These are phyloP conservation scores for Mortierella sp. DNA, from an alignment of 371 early-diverging fungal genomes.

Conservation along the genomic window DNA sequence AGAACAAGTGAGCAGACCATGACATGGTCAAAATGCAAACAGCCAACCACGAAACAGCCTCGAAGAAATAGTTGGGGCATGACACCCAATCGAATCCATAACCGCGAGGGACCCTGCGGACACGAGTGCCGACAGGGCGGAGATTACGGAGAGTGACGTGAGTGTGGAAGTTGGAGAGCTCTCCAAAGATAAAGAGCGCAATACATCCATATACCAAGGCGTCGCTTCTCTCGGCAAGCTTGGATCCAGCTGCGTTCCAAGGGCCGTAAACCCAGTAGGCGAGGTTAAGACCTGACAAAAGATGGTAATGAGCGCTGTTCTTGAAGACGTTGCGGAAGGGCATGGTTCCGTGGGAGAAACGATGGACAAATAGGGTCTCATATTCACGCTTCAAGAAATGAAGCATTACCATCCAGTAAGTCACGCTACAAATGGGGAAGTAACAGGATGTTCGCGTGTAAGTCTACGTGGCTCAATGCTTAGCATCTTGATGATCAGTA, in stretches of 20 bases:
- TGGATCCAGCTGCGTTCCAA: constrained; percentile 69
- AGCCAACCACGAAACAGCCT: constrained; percentile 88
- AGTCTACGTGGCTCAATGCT: background rate
- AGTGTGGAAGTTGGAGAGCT: constrained; percentile 88
- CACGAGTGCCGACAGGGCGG: constrained; percentile 91
- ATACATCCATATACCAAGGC: constrained; percentile 69
- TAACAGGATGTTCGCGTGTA: background rate
- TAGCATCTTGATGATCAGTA: background rate
- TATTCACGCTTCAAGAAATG: constrained; percentile 96
- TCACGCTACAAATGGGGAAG: constrained; percentile 57
- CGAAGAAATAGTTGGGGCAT: constrained; percentile 96
- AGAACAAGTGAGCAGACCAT: constrained; percentile 83
- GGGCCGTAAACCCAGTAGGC: constrained; percentile 92
- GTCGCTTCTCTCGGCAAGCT: constrained; percentile 63
- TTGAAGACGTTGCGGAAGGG: constrained; percentile 93
- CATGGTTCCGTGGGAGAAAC: constrained; percentile 96
- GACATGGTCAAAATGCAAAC: constrained; percentile 83
- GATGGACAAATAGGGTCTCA: constrained; percentile 95
- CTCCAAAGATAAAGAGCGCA: constrained; percentile 79
- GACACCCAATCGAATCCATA: constrained; percentile 94
- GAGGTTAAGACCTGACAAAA: constrained; percentile 88
- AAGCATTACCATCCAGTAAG: constrained; percentile 77
- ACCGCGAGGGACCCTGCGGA: constrained; percentile 92
- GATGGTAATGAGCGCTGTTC: constrained; percentile 96
- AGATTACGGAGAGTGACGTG: constrained; percentile 92